Percentiles rank a stretch among this genome's conserved stretches.
phyloP scores from a whole-genome alignment of 352 stramenopile species.

The Halophytophthora polymorphica region DNA sequence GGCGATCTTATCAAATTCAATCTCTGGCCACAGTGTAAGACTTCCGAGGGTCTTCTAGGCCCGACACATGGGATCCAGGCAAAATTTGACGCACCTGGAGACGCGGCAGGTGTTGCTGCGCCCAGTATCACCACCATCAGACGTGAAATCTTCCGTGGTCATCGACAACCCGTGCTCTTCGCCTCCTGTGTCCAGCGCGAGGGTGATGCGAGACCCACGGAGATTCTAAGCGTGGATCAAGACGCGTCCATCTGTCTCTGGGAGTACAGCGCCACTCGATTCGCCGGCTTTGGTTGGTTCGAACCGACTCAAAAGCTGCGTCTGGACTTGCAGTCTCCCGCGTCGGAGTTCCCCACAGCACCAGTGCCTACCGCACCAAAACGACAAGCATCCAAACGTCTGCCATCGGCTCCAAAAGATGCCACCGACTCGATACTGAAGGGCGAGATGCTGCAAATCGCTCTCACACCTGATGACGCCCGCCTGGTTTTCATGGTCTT shows the following conservation, averaged over 20 bases:
- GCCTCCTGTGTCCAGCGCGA: conserved; percentile 20
- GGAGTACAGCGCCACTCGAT: conserved; percentile 32
- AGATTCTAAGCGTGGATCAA: conserved; percentile 47
- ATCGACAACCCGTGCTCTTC: conserved; percentile 34
- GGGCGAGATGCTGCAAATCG: conserved; percentile 46
- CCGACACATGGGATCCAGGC: conserved; percentile 16
- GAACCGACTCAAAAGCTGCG: conserved; percentile 17
- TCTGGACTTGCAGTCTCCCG: conserved; percentile 23
- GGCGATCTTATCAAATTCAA: conserved; percentile 41
- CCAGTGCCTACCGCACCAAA: conserved; percentile 3
- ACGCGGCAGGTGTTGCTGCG: neutral
- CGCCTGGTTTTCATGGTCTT: conserved; percentile 49
- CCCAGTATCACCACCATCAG: conserved; percentile 9
- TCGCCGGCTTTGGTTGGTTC: conserved; percentile 49
- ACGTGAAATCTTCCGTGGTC: conserved; percentile 43
- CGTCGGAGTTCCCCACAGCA: neutral
- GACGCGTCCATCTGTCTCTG: conserved; percentile 31
- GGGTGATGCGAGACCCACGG: conserved; percentile 1
- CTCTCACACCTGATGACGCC: conserved; percentile 23
- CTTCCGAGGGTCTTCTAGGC: neutral
- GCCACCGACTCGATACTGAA: neutral
- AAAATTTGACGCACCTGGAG: conserved; percentile 24
- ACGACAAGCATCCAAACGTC: conserved; percentile 1
- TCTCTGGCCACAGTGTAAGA: conserved; percentile 4
- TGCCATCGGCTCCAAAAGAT: neutral